Percentiles rank a stretch among this genome's conserved stretches.
Evolutionary conservation across 2,329 filamentous ascomycete genomes (phyloP).

Genomic region (Cercospora sp.): DNA sequence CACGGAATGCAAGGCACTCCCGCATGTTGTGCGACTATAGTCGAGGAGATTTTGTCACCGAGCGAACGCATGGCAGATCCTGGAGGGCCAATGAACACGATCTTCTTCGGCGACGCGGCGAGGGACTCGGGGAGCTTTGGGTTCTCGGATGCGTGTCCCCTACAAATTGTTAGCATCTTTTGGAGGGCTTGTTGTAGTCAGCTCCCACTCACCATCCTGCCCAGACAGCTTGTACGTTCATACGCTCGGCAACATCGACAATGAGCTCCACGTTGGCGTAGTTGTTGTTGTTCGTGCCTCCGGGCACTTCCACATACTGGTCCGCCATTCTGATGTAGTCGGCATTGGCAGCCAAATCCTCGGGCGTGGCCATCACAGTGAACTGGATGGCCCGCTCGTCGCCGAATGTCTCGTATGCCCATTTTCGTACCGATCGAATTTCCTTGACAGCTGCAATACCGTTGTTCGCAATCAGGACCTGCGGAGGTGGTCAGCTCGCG

Average conservation of each 20-base stretch:
- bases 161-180: constrained; percentile 42
- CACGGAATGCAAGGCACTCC: constrained; percentile 97
- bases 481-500: constrained; percentile 25
- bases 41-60: constrained; percentile 99
- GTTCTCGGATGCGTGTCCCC: constrained; percentile 98
- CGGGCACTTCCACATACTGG: constrained; percentile 98
- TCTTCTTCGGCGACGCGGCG: constrained; percentile 95
- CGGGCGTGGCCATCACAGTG: constrained; percentile 98
- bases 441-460: constrained; percentile 99
- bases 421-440: constrained; percentile 98
- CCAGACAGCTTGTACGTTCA: constrained; percentile 98
- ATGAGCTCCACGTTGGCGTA: constrained; percentile 99
- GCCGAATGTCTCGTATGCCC: constrained; percentile 99
- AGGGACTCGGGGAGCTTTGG: constrained; percentile 95
- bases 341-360: constrained; percentile 95
- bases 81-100: constrained; percentile 97
- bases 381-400: constrained; percentile 98
- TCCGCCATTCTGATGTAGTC: constrained; percentile 99
- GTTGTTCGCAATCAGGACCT: constrained; percentile 99
- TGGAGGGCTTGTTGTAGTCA: not conserved
- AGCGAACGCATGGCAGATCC: constrained; percentile 98
- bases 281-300: constrained; percentile 99
- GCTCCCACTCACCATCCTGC: constrained; percentile 77
- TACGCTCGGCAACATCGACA: constrained; percentile 96
- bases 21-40: constrained; percentile 97